Percentiles rank a stretch among this genome's conserved stretches.
These are phyloP conservation scores for Ramichloridium luteum DNA, from an alignment of 2,329 filamentous ascomycete species.

Conservation along the genomic window DNA sequence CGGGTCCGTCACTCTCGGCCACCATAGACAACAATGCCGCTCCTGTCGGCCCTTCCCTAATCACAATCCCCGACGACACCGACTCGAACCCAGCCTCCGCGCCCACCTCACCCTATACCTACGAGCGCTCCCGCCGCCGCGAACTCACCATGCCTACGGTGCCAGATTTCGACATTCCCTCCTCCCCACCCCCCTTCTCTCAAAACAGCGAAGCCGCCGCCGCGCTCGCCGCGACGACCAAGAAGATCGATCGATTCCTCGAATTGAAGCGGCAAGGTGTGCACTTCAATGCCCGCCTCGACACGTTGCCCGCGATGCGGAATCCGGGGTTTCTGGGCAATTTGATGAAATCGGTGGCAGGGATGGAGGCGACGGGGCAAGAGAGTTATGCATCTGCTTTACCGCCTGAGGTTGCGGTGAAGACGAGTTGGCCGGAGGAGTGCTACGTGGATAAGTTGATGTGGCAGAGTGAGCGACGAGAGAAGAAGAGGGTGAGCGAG, in stretches of 20 bases:
- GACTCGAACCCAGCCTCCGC: conserved; percentile 11
- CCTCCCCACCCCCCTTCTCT: conserved; percentile 49
- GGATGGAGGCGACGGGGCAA: conserved; percentile 38
- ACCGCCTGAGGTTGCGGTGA: conserved; percentile 26
- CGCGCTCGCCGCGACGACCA: conserved; percentile 34
- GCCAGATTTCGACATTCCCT: conserved; percentile 62
- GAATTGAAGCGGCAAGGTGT: conserved; percentile 62
- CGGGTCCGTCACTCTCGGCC: too few relatives aligned
- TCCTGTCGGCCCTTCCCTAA: conserved; percentile 17
- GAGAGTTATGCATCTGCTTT: conserved; percentile 55
- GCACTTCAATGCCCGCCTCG: conserved; percentile 67
- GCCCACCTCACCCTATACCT: conserved; percentile 53
- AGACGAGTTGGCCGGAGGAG: conserved; percentile 29
- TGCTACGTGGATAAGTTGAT: conserved; percentile 29
- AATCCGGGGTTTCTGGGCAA: conserved; percentile 65
- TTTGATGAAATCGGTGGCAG: conserved; percentile 58
- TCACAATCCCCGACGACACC: conserved; percentile 9
- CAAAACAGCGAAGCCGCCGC: conserved; percentile 21
- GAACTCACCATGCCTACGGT: conserved; percentile 61
- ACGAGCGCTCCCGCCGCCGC: conserved; percentile 51
- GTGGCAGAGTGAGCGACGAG: conserved; percentile 25
- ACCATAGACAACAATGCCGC: conserved; percentile 5
- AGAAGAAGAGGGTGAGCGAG: conserved; percentile 27
- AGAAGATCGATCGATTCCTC: conserved; percentile 63
- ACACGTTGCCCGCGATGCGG: conserved; percentile 51